A percentile compares a stretch with the other conserved stretches of the same genome.
These are phyloP conservation scores for Plasmodium cynomolgi DNA, from an alignment of 169 alveolate genomes.

Conservation along the genomic window DNA sequence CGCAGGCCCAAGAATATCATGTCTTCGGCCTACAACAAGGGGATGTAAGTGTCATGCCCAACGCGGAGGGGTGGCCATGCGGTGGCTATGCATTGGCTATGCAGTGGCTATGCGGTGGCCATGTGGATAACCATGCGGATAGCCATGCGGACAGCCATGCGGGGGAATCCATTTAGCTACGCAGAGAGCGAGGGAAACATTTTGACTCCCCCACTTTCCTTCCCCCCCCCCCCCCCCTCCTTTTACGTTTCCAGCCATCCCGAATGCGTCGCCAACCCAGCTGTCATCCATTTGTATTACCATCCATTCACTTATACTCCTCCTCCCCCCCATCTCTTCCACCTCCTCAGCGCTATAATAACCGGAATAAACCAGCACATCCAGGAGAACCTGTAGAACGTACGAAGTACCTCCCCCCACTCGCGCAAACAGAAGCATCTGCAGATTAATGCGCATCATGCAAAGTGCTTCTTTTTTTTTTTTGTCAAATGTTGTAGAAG, in stretches of 20 bases:
- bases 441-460: neutral
- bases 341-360: conserved; percentile 52
- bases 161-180: neutral
- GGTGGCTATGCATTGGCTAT: too few species aligned
- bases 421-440: neutral
- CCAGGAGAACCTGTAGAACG: conserved; percentile 7
- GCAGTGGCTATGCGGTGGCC: too few species aligned
- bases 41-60: conserved; percentile 9
- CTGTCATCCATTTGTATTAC: neutral
- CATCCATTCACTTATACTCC: neutral
- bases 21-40: conserved; percentile 52
- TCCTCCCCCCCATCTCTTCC: neutral
- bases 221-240: neutral
- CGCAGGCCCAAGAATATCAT: conserved; percentile 29
- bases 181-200: neutral
- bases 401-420: neutral
- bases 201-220: neutral
- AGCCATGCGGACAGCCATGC: neutral
- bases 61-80: neutral
- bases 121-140: too few species aligned
- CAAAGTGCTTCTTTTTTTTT: too few species aligned
- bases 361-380: conserved; percentile 47
- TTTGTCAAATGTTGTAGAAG: neutral
- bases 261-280: neutral
- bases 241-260: neutral